Conservation (phyloP, 1,284 basidiomycete species). For the Coniferiporia sulphurascens region DNA sequence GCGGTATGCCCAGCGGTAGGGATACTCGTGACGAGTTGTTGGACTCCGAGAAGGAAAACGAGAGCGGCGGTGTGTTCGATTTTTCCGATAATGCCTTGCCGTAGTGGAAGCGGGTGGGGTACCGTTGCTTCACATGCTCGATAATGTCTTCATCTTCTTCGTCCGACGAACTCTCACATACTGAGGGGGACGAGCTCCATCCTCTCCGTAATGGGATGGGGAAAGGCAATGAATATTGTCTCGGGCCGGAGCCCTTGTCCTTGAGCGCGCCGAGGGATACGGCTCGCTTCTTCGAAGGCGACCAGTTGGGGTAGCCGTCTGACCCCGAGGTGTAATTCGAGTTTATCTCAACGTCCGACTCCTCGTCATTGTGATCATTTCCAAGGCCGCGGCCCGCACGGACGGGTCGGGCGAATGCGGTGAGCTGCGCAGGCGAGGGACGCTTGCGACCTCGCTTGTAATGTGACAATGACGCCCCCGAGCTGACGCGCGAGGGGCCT, state of each 20-base stretch:
- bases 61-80: conserved; percentile 3
- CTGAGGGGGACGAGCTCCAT: conserved; percentile 8
- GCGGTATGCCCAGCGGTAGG: conserved; percentile 1
- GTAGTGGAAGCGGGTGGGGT: background rate
- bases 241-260: conserved; percentile 33
- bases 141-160: conserved; percentile 11
- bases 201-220: conserved; percentile 3
- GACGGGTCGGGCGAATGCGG: conserved; percentile 16
- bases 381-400: conserved; percentile 11
- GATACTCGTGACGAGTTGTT: conserved; percentile 22
- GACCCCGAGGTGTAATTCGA: conserved; percentile 31
- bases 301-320: conserved; percentile 23
- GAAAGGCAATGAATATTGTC: conserved; percentile 3
- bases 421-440: conserved; percentile 20
- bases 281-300: conserved; percentile 36
- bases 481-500: background rate
- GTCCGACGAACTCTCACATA: conserved; percentile 7
- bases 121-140: background rate
- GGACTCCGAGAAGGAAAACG: conserved; percentile 26
- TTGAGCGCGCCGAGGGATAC: conserved; percentile 34
- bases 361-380: conserved; percentile 41
- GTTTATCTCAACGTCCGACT: conserved; percentile 50
- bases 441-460: conserved; percentile 17
- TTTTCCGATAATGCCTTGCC: background rate
- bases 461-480: background rate